Conservation (phyloP, 164 flowering plant species). For the Dillenia suffruticosa region DNA sequence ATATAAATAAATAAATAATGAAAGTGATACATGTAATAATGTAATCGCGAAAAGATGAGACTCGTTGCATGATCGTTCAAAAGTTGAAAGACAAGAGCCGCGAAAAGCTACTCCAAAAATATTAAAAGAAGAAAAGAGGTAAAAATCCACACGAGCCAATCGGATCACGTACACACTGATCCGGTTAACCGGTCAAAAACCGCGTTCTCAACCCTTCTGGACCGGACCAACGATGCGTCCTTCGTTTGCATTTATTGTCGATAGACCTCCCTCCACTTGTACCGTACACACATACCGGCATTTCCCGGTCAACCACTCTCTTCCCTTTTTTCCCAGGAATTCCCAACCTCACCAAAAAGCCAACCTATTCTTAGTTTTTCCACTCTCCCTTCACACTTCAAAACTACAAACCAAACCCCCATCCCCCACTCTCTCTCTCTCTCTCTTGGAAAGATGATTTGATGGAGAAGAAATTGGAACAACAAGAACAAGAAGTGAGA, state of each 20-base stretch:
- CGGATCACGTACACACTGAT: slow-evolving; percentile 23
- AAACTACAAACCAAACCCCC: slow-evolving; percentile 3
- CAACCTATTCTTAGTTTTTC: neutral
- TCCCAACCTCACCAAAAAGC: slow-evolving; percentile 29
- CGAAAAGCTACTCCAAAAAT: too few species aligned
- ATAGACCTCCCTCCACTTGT: slow-evolving; percentile 5
- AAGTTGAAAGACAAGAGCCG: too few species aligned
- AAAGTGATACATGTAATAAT: too few species aligned
- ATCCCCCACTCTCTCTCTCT: slow-evolving; percentile 8
- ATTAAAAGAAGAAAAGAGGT: too few species aligned
- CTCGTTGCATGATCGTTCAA: too few species aligned
- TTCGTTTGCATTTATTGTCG: slow-evolving; percentile 24
- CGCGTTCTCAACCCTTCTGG: slow-evolving; percentile 25
- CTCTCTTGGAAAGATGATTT: neutral
- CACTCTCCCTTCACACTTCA: slow-evolving; percentile 26
- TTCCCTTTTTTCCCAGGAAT: slow-evolving; percentile 11
- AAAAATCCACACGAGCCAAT: slow-evolving; percentile 8
- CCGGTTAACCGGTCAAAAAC: slow-evolving; percentile 38
- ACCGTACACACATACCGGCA: slow-evolving; percentile 33
- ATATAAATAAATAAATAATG: too few species aligned
- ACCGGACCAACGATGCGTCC: slow-evolving; percentile 8
- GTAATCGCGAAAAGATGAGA: too few species aligned
- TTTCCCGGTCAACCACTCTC: slow-evolving; percentile 26
- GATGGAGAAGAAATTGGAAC: slow-evolving; percentile 21
- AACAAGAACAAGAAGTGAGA: slow-evolving; percentile 1